Evolutionary conservation across 179 eudicot species (phyloP).

Genomic region (Silene coronaria): DNA sequence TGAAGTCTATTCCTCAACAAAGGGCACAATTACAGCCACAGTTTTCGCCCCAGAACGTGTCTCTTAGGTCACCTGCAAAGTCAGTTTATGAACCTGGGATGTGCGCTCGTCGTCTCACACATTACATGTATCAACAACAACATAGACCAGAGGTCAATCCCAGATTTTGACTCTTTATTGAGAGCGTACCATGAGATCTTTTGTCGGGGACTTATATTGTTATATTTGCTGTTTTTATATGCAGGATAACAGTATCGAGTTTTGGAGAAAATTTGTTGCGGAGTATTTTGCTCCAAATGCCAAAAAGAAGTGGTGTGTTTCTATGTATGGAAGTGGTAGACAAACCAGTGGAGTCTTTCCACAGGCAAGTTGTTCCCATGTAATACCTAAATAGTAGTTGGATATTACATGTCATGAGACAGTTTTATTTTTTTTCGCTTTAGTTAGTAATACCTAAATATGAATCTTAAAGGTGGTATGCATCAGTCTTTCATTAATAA

Average conservation of each 20-base stretch:
- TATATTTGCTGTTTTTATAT: background rate
- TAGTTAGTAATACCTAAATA: background rate
- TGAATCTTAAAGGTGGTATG: constrained; percentile 2
- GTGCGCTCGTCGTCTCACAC: constrained; percentile 88
- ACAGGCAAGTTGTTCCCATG: constrained; percentile 48
- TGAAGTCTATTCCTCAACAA: constrained; percentile 73
- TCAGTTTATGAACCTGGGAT: constrained; percentile 81
- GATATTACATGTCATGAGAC: background rate
- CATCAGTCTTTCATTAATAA: background rate
- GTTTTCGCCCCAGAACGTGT: constrained; percentile 61
- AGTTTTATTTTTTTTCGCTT: background rate
- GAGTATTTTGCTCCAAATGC: constrained; percentile 93
- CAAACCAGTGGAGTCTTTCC: constrained; percentile 94
- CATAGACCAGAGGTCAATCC: constrained; percentile 81
- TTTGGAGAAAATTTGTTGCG: constrained; percentile 88
- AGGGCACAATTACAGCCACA: constrained; percentile 53
- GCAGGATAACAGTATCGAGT: constrained; percentile 91
- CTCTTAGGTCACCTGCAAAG: constrained; percentile 67
- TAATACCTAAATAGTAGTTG: background rate
- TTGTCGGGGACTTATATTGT: background rate
- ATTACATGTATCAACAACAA: constrained; percentile 84
- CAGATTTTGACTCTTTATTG: constrained; percentile 1
- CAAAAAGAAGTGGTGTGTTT: constrained; percentile 98
- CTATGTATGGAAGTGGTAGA: constrained; percentile 94
- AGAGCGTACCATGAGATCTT: background rate